Evolutionary conservation across 163 green algal genomes (phyloP), one percentile per base, ranked within the genome.

Genomic region (Prototheca stagnorum): DNA sequence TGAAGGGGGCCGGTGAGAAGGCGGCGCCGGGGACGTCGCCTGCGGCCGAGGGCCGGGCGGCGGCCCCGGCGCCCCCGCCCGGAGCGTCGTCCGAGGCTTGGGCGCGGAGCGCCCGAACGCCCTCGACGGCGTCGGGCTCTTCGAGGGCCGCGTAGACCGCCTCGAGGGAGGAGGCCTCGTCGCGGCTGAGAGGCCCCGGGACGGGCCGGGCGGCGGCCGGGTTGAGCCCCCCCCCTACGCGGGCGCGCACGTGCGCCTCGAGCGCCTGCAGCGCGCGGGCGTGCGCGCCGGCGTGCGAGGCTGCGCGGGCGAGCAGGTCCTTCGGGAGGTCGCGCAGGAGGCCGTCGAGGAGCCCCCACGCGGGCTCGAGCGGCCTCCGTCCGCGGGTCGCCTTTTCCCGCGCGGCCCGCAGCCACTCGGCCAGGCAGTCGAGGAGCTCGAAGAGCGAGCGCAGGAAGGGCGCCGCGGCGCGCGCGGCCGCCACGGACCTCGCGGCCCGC

Each of bases 81-180:
- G 42, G 25, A 49, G 22, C 47, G 53, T 92, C 83, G 21, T 68
- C 47, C 4, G n/a, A n/a, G 64, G 51, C 5, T 62, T 68, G 0
- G 70, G 44, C 5, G 60, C 72, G 67, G 39, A 97, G 68, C 19
- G 70, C 56, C 24, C 79, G 51, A 27, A 95, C 53, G n/a, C 84
- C 86, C 41, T 67, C 61, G 31, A 96, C 45, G 1, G 80, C 82
- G 51, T 96, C 87, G 8, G 85, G 84, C 55, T 96, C 87, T 47
- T 92, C 87, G 49, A 96, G 61, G 36, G 74, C 70, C 5, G 73
- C 68, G 53, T 96, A 94, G 34, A 92, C 75, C 49, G 84, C 77
- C 53, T 65, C 56, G 41, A 96, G 58, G 56, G 92, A 90, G 0
- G 72, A 73, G 19, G 94, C 82, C 43, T 87, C 71, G 60, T 62